phyloP scores from a whole-genome alignment of 2,329 filamentous ascomycete genomes.

The Teratosphaeria nubilosa region DNA sequence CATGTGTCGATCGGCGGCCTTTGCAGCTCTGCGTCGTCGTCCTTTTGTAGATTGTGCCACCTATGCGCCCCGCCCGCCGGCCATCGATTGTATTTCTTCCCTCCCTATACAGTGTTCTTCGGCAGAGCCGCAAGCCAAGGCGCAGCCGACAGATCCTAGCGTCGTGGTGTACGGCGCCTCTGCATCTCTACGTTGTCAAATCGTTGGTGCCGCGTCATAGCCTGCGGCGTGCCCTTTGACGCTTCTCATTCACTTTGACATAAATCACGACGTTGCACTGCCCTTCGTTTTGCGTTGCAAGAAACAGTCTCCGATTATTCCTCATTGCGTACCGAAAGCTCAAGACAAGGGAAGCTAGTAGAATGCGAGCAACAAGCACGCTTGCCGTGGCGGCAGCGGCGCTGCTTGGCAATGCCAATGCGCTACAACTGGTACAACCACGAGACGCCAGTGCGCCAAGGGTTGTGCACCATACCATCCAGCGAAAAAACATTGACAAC shows the following conservation, averaged over 20 bases:
- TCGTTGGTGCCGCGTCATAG: not conserved
- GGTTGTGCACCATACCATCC: conserved; percentile 42
- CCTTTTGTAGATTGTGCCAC: too few species aligned
- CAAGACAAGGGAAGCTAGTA: conserved; percentile 1
- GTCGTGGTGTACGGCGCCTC: not conserved
- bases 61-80: not conserved
- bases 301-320: not conserved
- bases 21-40: not conserved
- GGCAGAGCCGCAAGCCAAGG: not conserved
- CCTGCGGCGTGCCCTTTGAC: not conserved
- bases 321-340: too few species aligned
- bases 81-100: too few species aligned
- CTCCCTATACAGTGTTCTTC: not conserved
- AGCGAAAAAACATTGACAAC: conserved; percentile 37
- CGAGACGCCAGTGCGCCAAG: conserved; percentile 25
- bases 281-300: not conserved
- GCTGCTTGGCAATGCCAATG: conserved; percentile 12
- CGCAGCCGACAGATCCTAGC: too few species aligned
- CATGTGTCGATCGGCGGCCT: not conserved
- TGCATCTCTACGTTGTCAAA: not conserved
- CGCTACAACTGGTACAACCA: conserved; percentile 21
- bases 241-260: not conserved
- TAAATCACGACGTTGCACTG: too few species aligned
- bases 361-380: conserved; percentile 16
- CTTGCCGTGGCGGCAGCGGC: conserved; percentile 17